phyloP scores from a whole-genome alignment of 805 yeast genomes.

The Komagataella ulmi region DNA sequence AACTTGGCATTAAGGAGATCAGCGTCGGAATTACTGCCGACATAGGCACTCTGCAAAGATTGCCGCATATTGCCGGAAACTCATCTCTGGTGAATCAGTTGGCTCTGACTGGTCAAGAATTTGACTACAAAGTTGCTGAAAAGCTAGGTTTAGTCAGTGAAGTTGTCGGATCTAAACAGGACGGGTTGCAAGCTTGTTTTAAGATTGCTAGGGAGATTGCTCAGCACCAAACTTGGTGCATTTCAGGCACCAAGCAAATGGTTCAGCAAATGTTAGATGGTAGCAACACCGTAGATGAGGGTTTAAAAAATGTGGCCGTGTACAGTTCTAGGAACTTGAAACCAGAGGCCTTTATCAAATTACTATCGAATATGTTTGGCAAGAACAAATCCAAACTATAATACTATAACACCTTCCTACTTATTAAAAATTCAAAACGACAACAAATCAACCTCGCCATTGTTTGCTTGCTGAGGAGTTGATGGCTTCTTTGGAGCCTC shows the following conservation, averaged over 20 bases:
- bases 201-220: conserved; percentile 35
- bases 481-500: conserved; percentile 6
- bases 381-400: not conserved
- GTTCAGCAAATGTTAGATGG: not conserved
- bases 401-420: not conserved
- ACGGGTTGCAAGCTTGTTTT: conserved; percentile 35
- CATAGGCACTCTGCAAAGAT: conserved; percentile 62
- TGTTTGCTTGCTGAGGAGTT: conserved; percentile 4
- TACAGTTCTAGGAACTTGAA: not conserved
- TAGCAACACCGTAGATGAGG: not conserved
- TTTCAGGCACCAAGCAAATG: conserved; percentile 41
- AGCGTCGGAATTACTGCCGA: conserved; percentile 69
- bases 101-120: conserved; percentile 48
- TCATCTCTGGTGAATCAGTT: conserved; percentile 44
- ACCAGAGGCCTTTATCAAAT: not conserved
- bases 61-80: conserved; percentile 40
- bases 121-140: conserved; percentile 40
- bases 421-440: conserved; percentile 21
- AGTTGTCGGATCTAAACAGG: conserved; percentile 29
- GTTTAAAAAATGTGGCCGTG: not conserved
- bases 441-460: conserved; percentile 34
- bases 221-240: conserved; percentile 39
- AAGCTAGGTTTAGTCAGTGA: conserved; percentile 39
- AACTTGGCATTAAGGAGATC: conserved; percentile 53
- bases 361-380: not conserved